phyloP scores from a whole-genome alignment of 495 filamentous ascomycete species.

The Xylaria sp. region DNA sequence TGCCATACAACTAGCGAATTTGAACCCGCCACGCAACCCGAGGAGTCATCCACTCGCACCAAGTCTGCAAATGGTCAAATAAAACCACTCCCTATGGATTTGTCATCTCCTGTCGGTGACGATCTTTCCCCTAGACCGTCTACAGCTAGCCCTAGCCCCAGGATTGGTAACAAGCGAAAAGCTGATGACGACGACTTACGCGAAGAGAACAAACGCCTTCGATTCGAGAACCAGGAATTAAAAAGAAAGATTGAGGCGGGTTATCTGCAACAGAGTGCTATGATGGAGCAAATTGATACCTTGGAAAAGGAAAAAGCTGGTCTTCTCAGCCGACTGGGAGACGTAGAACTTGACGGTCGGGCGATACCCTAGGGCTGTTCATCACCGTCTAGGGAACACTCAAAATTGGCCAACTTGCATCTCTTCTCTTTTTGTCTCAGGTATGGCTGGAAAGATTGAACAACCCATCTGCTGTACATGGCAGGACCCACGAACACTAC shows the following conservation, averaged over 20 bases:
- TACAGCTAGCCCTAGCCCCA: conserved; percentile 15
- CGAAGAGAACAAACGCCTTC: conserved; percentile 63
- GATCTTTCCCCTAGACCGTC: not conserved
- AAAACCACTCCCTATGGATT: not conserved
- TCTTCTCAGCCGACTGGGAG: conserved; percentile 5
- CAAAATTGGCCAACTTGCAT: not conserved
- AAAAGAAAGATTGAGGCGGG: conserved; percentile 26
- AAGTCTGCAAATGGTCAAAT: not conserved
- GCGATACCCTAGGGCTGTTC: not conserved
- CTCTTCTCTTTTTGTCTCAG: not conserved
- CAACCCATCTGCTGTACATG: not conserved
- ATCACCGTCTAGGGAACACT: not conserved
- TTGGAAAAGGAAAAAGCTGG: conserved; percentile 22
- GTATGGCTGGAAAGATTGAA: not conserved
- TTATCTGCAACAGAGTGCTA: conserved; percentile 27
- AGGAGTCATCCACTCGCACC: not conserved
- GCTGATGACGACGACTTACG: conserved; percentile 57
- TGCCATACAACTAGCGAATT: conserved; percentile 63
- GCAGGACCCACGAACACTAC: not conserved
- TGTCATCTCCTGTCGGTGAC: not conserved
- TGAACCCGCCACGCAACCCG: conserved; percentile 1
- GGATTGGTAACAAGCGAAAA: conserved; percentile 4
- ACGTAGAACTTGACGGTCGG: not conserved
- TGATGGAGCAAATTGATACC: conserved; percentile 27
- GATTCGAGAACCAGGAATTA: conserved; percentile 37